A percentile compares a stretch with the other conserved stretches of the same genome.
phyloP scores from a whole-genome alignment of 1,284 basidiomycete species.

The Cutaneotrichosporon sp. region DNA sequence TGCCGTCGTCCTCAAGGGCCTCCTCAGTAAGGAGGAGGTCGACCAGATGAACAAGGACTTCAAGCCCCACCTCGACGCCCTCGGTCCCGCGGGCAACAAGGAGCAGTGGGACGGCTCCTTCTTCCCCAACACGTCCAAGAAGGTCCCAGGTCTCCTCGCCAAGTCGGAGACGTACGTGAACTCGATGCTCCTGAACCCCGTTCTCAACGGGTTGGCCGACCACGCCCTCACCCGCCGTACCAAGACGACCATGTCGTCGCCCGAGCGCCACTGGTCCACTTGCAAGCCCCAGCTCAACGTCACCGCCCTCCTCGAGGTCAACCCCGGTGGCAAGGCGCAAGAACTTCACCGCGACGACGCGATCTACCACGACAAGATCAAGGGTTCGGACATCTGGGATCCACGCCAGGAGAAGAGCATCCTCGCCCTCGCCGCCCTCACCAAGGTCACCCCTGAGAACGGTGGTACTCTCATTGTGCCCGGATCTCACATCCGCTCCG shows the following conservation, averaged over 20 bases:
- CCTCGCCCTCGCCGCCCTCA: slow-evolving; percentile 20
- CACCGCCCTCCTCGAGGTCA: slow-evolving; percentile 24
- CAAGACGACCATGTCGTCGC: slow-evolving; percentile 26
- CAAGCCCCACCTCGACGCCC: slow-evolving; percentile 23
- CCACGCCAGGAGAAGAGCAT: slow-evolving; percentile 24
- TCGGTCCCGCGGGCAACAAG: slow-evolving; percentile 21
- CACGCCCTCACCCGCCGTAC: slow-evolving; percentile 23
- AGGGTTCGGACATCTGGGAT: slow-evolving; percentile 23
- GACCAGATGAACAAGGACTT: slow-evolving; percentile 21
- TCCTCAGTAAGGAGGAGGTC: slow-evolving; percentile 19
- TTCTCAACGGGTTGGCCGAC: slow-evolving; percentile 24
- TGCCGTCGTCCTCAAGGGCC: slow-evolving; percentile 25
- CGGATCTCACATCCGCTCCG: slow-evolving; percentile 25
- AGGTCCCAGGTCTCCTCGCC: slow-evolving; percentile 22
- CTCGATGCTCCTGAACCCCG: slow-evolving; percentile 22
- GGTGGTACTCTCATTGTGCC: slow-evolving; percentile 27
- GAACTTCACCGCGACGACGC: slow-evolving; percentile 29
- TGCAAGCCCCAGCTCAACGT: slow-evolving; percentile 27
- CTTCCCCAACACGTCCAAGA: slow-evolving; percentile 26
- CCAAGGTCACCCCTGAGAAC: slow-evolving; percentile 24
- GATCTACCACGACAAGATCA: slow-evolving; percentile 25
- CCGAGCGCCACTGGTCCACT: slow-evolving; percentile 24
- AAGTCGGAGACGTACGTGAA: slow-evolving; percentile 22
- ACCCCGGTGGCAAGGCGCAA: slow-evolving; percentile 25
- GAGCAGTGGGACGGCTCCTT: slow-evolving; percentile 28